Evolutionary conservation across 805 yeast genomes (phyloP).

Genomic region (Kuraishia molischiana): DNA sequence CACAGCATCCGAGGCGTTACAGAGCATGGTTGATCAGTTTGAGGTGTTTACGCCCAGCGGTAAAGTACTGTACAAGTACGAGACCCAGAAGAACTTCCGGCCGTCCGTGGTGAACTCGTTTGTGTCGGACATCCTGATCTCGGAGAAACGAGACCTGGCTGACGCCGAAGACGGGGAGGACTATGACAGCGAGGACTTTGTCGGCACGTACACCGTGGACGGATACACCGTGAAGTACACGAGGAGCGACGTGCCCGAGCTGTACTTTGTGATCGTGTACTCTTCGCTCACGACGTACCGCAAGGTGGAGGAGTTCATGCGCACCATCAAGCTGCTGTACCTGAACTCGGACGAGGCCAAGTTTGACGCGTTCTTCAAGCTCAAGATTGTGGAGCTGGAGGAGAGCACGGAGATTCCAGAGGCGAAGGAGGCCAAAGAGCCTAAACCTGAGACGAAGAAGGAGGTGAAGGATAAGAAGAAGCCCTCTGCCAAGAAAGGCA

Average conservation of each 20-base stretch:
- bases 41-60: slow-evolving; percentile 44
- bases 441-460: slow-evolving; percentile 1
- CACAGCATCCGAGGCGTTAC: no score
- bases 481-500: slow-evolving; percentile 26
- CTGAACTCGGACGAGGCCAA: slow-evolving; percentile 18
- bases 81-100: slow-evolving; percentile 27
- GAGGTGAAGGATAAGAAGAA: slow-evolving; percentile 7
- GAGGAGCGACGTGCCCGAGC: slow-evolving; percentile 29
- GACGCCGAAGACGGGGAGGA: slow-evolving; percentile 11
- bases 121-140: slow-evolving; percentile 37
- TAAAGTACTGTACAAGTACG: slow-evolving; percentile 36
- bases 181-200: slow-evolving; percentile 9
- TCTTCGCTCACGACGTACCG: slow-evolving; percentile 24
- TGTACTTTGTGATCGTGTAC: slow-evolving; percentile 26
- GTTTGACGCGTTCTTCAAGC: slow-evolving; percentile 25
- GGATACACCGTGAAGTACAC: slow-evolving; percentile 35
- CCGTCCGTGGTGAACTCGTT: slow-evolving; percentile 33
- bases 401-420: slow-evolving; percentile 4
- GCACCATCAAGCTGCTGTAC: slow-evolving; percentile 12
- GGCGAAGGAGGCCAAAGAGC: slow-evolving; percentile 2
- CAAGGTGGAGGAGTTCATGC: slow-evolving; percentile 17
- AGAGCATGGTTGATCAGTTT: slow-evolving; percentile 35
- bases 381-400: slow-evolving; percentile 21
- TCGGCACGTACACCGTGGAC: slow-evolving; percentile 23
- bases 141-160: slow-evolving; percentile 20